Base-by-base conservation (phyloP, 192 early-diverging fungal species). In the Entophlyctis luteolus region DNA sequence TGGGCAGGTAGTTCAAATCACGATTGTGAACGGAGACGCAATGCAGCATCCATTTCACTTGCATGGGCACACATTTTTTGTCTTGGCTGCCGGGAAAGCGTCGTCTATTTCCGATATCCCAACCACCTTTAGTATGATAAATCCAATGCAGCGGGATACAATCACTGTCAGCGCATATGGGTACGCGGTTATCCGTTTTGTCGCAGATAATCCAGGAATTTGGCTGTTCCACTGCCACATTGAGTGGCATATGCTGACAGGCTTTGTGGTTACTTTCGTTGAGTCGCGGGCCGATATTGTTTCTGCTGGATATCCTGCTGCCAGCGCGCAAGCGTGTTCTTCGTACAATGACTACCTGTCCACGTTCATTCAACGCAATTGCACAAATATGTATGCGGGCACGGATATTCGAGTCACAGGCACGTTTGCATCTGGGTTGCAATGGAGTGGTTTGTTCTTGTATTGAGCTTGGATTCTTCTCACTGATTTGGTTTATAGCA, bases 151-250 rank as follows among this genome's bases (percentile, higher is more conserved):
- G 16, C 85, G 93, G 63, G 93, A 95, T 68, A 90, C 88, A 2
- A 79, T 92, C 18, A 70, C 77, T 3, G 79, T 93, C 2, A 86
- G 86, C 12, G 77, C 76, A 55, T 75, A 81, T 31, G 79, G 87
- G 56, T 89, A 85, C 59, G 80, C 82, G 5, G 79, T 89, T 4
- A 71, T 95, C 67, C 81, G 91, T 29, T 91, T 91, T 79, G 58
- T 79, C 29, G 88, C 89, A 6, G 86, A 92, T 71, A 93, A 93
- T 74, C 88, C 90, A 10, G 91, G 91, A 54, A 78, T 82, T 8
- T 92, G 89, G 90, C 72, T 90, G 55, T 84, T 92, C 77, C 93
- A 93, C 76, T 95, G 93, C 76, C 93, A 93, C 62, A 87, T 91
- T 57, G 79, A 85, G 48, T 89, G 84, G 79, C 85, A 89, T 72